Evolutionary conservation across 1,284 basidiomycete species (phyloP).

Genomic region (Sphaerobolus stellatus): DNA sequence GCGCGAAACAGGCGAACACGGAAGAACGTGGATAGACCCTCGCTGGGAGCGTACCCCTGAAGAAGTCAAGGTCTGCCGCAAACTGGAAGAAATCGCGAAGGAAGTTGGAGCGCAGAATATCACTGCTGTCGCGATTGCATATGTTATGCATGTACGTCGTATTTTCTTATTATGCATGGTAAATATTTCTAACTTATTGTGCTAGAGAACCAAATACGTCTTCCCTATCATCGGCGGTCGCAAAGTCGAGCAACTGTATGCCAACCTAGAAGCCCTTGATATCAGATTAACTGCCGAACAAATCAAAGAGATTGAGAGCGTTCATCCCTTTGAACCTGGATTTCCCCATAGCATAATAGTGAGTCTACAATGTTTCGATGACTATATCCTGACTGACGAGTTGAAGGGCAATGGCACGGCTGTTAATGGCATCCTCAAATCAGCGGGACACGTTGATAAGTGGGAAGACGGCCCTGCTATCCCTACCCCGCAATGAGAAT

Average conservation of each 20-base stretch:
- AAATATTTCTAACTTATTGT: conserved; percentile 1
- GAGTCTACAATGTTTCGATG: conserved; percentile 26
- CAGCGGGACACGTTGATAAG: conserved; percentile 28
- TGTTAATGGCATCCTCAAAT: conserved; percentile 15
- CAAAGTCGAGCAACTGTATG: conserved; percentile 48
- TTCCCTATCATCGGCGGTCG: conserved; percentile 53
- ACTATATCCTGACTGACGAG: conserved; percentile 15
- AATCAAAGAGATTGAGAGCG: conserved; percentile 42
- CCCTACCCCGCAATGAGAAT: no score
- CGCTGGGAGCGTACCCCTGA: conserved; percentile 43
- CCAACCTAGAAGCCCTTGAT: conserved; percentile 48
- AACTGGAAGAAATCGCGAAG: conserved; percentile 47
- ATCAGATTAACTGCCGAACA: conserved; percentile 44
- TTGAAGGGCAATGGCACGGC: conserved; percentile 29
- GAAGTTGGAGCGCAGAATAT: conserved; percentile 34
- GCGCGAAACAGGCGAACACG: conserved; percentile 42
- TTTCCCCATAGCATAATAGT: conserved; percentile 44
- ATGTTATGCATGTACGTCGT: conserved; percentile 39
- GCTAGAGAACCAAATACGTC: conserved; percentile 44
- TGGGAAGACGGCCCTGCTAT: no score
- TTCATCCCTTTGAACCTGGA: conserved; percentile 42
- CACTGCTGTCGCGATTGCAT: conserved; percentile 46
- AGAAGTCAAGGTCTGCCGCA: conserved; percentile 41
- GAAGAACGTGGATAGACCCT: conserved; percentile 27
- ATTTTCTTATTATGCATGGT: neutral